Conservation (phyloP, 2,329 filamentous ascomycete genomes). For the Alternaria gaisen region DNA sequence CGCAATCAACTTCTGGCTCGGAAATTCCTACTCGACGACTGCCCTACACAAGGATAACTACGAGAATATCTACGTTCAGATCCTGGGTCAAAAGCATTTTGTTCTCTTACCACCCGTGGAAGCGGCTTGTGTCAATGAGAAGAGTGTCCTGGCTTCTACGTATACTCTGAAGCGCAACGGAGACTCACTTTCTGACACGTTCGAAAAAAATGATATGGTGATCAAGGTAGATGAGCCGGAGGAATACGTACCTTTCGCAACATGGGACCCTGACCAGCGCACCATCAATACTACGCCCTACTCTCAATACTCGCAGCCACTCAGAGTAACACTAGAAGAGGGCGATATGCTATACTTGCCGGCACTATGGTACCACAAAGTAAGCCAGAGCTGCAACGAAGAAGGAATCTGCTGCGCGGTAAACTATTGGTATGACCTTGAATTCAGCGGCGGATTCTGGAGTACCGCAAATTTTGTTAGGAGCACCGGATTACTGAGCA, state of each 20-base stretch:
- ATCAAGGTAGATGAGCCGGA: conserved; percentile 45
- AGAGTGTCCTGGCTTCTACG: conserved; percentile 63
- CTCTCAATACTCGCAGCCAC: conserved; percentile 66
- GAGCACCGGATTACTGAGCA: conserved; percentile 36
- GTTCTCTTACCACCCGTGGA: conserved; percentile 76
- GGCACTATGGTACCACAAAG: conserved; percentile 84
- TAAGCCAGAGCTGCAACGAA: conserved; percentile 72
- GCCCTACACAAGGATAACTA: conserved; percentile 84
- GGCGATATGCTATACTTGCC: conserved; percentile 87
- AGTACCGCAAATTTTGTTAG: conserved; percentile 64
- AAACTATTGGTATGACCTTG: conserved; percentile 90
- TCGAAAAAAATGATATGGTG: conserved; percentile 32
- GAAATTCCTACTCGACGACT: conserved; percentile 72
- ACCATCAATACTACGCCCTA: conserved; percentile 60
- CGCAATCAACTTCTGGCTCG: conserved; percentile 85
- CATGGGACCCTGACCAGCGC: conserved; percentile 76
- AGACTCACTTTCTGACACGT: conserved; percentile 18
- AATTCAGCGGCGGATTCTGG: conserved; percentile 75
- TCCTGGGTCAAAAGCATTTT: conserved; percentile 78
- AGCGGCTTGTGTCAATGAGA: conserved; percentile 74
- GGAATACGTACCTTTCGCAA: conserved; percentile 71
- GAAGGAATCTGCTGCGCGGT: conserved; percentile 80
- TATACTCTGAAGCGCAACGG: conserved; percentile 56
- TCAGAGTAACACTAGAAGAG: conserved; percentile 73
- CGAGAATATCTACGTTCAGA: conserved; percentile 84